Evolutionary conservation across 2,329 filamentous ascomycete genomes (phyloP).

Genomic region (Aspergillus tanneri): DNA sequence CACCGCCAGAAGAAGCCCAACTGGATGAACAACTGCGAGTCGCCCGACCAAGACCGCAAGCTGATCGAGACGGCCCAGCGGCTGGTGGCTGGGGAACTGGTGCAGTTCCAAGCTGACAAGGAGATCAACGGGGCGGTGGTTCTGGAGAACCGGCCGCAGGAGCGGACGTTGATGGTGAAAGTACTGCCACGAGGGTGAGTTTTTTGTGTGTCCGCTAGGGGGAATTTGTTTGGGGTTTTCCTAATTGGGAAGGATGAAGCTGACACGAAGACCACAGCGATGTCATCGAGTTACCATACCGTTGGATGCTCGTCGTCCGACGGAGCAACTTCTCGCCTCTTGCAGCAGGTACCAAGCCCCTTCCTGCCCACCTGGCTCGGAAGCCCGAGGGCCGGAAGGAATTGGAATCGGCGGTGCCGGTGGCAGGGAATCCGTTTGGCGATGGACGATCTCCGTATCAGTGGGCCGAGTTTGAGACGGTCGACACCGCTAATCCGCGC

Average conservation of each 20-base stretch:
- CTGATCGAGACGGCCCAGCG: conserved; percentile 67
- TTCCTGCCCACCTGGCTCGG: conserved; percentile 49
- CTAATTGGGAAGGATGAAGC: conserved; percentile 15
- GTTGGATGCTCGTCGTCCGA: conserved; percentile 51
- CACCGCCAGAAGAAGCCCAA: conserved; percentile 85
- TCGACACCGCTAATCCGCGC: conserved; percentile 54
- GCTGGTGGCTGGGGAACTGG: conserved; percentile 70
- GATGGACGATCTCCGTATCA: conserved; percentile 57
- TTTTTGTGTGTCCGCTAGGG: conserved; percentile 4
- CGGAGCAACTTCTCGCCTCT: conserved; percentile 50
- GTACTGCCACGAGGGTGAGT: conserved; percentile 80
- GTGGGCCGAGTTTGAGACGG: conserved; percentile 77
- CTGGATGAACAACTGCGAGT: conserved; percentile 63
- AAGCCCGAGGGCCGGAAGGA: conserved; percentile 56
- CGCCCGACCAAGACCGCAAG: conserved; percentile 67
- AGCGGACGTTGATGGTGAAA: conserved; percentile 75
- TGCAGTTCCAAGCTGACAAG: conserved; percentile 80
- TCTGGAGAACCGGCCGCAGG: conserved; percentile 74
- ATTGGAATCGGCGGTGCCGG: conserved; percentile 60
- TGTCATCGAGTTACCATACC: conserved; percentile 62
- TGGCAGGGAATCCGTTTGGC: conserved; percentile 66
- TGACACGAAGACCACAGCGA: conserved; percentile 40
- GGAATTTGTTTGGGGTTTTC: conserved; percentile 12
- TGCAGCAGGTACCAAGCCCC: conserved; percentile 46
- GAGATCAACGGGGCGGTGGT: conserved; percentile 91